Evolutionary conservation across 169 alveolate species (phyloP).

Genomic region (Eimeria necatrix): DNA sequence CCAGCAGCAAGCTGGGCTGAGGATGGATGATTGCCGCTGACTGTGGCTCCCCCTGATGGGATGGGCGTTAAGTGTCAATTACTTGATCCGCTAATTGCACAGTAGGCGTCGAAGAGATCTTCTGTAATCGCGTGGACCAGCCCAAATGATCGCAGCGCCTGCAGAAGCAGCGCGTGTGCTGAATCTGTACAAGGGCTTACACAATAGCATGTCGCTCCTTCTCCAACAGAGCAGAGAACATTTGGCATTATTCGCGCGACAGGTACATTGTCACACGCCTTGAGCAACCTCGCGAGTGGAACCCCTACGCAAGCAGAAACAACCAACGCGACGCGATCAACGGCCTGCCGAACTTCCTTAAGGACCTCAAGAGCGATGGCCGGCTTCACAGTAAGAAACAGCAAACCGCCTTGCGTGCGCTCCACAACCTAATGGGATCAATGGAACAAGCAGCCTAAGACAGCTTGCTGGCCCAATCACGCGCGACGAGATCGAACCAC

Average conservation of each 20-base stretch:
- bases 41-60: not conserved
- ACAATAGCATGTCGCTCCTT: constrained; percentile 43
- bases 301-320: constrained; percentile 57
- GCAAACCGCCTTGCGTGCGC: not conserved
- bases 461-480: not conserved
- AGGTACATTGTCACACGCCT: not conserved
- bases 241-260: constrained; percentile 61
- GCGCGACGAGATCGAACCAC: not conserved
- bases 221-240: constrained; percentile 53
- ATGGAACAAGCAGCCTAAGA: not conserved
- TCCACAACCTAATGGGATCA: not conserved
- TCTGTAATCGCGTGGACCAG: constrained; percentile 60
- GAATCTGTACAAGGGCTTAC: not conserved
- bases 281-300: not conserved
- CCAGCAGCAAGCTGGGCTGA: too few species aligned
- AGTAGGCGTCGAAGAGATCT: constrained; percentile 57
- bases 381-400: constrained; percentile 60
- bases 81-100: constrained; percentile 79
- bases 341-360: not conserved
- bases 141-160: constrained; percentile 50
- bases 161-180: constrained; percentile 1
- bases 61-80: not conserved
- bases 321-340: not conserved
- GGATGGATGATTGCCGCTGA: too few species aligned
- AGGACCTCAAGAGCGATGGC: not conserved